These are phyloP conservation scores for Phyllosticta citriasiana DNA, from an alignment of 2,329 filamentous ascomycete genomes.

Conservation along the genomic window DNA sequence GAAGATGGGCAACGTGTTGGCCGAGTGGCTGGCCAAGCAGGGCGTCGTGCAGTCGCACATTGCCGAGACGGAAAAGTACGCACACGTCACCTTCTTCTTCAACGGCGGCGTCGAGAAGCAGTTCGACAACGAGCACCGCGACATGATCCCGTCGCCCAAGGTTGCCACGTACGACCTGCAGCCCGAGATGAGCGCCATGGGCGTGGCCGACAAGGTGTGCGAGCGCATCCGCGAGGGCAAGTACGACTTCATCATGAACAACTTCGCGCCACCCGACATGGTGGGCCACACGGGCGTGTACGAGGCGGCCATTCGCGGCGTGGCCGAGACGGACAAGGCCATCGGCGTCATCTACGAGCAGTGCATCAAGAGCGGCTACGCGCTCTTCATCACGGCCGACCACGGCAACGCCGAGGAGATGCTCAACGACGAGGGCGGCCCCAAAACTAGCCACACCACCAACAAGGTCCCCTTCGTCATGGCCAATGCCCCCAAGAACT, in stretches of 20 bases:
- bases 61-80: slow-evolving; percentile 98
- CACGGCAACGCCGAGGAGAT: slow-evolving; percentile 99
- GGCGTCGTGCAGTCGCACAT: slow-evolving; percentile 87
- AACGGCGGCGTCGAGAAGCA: slow-evolving; percentile 97
- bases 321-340: slow-evolving; percentile 79
- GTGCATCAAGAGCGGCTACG: slow-evolving; percentile 87
- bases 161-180: slow-evolving; percentile 92
- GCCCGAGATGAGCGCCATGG: slow-evolving; percentile 90
- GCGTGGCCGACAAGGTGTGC: slow-evolving; percentile 77
- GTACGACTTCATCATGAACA: slow-evolving; percentile 99
- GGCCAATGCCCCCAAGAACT: slow-evolving; percentile 88
- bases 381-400: slow-evolving; percentile 91
- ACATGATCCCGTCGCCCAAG: slow-evolving; percentile 90
- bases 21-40: slow-evolving; percentile 90
- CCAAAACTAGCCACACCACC: slow-evolving; percentile 95
- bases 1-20: slow-evolving; percentile 95
- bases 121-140: slow-evolving; percentile 82
- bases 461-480: slow-evolving; percentile 98
- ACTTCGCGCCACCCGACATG: slow-evolving; percentile 99
- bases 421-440: slow-evolving; percentile 90
- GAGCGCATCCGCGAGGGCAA: slow-evolving; percentile 77
- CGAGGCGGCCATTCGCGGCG: slow-evolving; percentile 79
- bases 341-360: slow-evolving; percentile 88
- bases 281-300: slow-evolving; percentile 98
- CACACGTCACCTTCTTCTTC: slow-evolving; percentile 99